These are phyloP conservation scores for Corchorus capsularis DNA, from an alignment of 345 rosid species.

Conservation along the genomic window DNA sequence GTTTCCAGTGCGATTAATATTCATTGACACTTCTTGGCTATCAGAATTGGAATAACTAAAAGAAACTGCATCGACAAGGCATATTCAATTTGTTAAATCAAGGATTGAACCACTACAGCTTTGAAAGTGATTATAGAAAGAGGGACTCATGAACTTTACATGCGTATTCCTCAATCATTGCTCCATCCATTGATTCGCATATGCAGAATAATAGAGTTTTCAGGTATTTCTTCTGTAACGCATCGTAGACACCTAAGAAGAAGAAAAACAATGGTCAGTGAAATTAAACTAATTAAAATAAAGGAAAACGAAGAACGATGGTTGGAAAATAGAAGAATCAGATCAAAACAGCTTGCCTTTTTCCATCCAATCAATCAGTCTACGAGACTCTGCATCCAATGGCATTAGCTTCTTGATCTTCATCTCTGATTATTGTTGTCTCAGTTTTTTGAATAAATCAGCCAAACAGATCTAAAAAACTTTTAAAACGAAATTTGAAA, in stretches of 20 bases:
- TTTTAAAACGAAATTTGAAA: neutral
- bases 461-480: slow-evolving; percentile 4
- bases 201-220: slow-evolving; percentile 87
- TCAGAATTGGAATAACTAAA: slow-evolving; percentile 81
- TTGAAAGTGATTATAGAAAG: neutral
- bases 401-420: slow-evolving; percentile 99
- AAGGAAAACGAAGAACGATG: neutral
- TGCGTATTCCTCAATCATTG: slow-evolving; percentile 86
- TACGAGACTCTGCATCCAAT: slow-evolving; percentile 88
- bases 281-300: neutral
- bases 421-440: slow-evolving; percentile 54
- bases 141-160: slow-evolving; percentile 46
- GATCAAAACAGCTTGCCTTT: slow-evolving; percentile 57
- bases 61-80: slow-evolving; percentile 67
- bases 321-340: neutral
- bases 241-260: slow-evolving; percentile 82
- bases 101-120: neutral
- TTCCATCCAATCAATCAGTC: slow-evolving; percentile 99
- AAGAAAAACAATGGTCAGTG: neutral
- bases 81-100: slow-evolving; percentile 23
- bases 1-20: slow-evolving; percentile 76
- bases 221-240: slow-evolving; percentile 86
- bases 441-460: neutral
- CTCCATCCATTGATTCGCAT: slow-evolving; percentile 75
- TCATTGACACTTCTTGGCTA: slow-evolving; percentile 83